phyloP scores from a whole-genome alignment of 2,329 filamentous ascomycete species.

The Amylocarpus encephaloides region DNA sequence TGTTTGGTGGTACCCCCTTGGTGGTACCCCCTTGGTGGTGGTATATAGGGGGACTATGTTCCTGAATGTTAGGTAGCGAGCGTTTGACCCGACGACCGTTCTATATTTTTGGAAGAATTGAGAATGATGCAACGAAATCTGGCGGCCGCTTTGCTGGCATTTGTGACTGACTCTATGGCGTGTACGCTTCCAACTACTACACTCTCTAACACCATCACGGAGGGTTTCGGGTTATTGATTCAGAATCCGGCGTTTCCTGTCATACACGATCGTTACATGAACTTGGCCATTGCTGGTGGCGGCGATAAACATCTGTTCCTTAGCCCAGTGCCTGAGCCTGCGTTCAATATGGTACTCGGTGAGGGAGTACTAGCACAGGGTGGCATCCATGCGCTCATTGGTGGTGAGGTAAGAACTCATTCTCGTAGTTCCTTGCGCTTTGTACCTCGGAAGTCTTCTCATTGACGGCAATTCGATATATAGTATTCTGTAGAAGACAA shows the following conservation, averaged over 20 bases:
- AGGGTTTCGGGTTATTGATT: slow-evolving; percentile 33
- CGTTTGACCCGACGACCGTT: no score
- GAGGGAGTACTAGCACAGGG: slow-evolving; percentile 34
- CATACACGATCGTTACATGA: slow-evolving; percentile 34
- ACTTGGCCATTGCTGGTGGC: slow-evolving; percentile 36
- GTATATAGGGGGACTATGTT: no score
- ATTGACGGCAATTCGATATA: background rate
- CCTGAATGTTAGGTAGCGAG: no score
- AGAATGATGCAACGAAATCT: no score
- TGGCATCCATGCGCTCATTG: slow-evolving; percentile 36
- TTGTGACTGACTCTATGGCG: slow-evolving; percentile 18
- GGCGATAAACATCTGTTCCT: slow-evolving; percentile 37
- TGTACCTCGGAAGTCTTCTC: no score
- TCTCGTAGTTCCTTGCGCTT: no score
- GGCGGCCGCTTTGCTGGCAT: slow-evolving; percentile 14
- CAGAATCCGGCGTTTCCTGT: slow-evolving; percentile 35
- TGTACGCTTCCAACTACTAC: slow-evolving; percentile 30
- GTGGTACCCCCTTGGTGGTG: no score
- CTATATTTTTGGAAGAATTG: no score
- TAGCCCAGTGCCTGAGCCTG: slow-evolving; percentile 33
- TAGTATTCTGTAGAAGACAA: slow-evolving; percentile 39
- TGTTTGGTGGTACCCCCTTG: no score
- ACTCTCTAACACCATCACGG: slow-evolving; percentile 32
- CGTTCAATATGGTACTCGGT: slow-evolving; percentile 34
- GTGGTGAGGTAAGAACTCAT: slow-evolving; percentile 36